A percentile compares a stretch with the other conserved stretches of the same genome.
phyloP scores from a whole-genome alignment of 1,139 yeast genomes.

The Diutina sp. region DNA sequence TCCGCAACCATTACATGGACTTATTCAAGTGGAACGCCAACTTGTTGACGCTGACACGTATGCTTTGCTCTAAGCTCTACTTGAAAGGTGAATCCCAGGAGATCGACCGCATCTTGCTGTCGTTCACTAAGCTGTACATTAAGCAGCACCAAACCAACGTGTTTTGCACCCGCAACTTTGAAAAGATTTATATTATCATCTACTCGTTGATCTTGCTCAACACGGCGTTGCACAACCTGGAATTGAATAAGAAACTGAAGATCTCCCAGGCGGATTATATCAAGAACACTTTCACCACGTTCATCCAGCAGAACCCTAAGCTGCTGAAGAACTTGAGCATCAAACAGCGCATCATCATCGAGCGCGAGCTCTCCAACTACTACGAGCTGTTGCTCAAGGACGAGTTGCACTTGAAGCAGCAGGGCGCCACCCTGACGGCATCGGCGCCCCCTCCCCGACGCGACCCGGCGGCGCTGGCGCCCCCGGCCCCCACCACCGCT shows the following conservation, averaged over 20 bases:
- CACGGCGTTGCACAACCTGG: slow-evolving; percentile 50
- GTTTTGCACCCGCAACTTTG: slow-evolving; percentile 40
- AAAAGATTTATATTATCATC: slow-evolving; percentile 58
- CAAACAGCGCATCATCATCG: slow-evolving; percentile 29
- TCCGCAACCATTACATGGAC: slow-evolving; percentile 34
- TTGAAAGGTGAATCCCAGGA: slow-evolving; percentile 79
- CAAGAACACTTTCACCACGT: slow-evolving; percentile 39
- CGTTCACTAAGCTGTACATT: slow-evolving; percentile 60
- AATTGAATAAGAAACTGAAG: slow-evolving; percentile 24
- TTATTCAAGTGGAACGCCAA: slow-evolving; percentile 36
- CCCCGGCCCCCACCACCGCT: slow-evolving; percentile 3
- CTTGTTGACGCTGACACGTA: slow-evolving; percentile 42
- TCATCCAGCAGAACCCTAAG: slow-evolving; percentile 22
- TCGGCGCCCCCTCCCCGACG: not conserved
- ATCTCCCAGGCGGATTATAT: slow-evolving; percentile 39
- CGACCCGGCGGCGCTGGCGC: not conserved
- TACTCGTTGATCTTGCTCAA: slow-evolving; percentile 66
- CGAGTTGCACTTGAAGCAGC: slow-evolving; percentile 28
- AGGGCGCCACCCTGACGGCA: slow-evolving; percentile 6
- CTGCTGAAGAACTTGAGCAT: slow-evolving; percentile 18
- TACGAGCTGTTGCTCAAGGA: slow-evolving; percentile 27
- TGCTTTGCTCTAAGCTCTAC: slow-evolving; percentile 51
- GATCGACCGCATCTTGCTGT: slow-evolving; percentile 60
- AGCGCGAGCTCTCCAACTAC: slow-evolving; percentile 27
- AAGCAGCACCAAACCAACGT: slow-evolving; percentile 34